These are phyloP conservation scores for Rhizophora apiculata DNA, from an alignment of 345 rosid genomes.

Conservation along the genomic window DNA sequence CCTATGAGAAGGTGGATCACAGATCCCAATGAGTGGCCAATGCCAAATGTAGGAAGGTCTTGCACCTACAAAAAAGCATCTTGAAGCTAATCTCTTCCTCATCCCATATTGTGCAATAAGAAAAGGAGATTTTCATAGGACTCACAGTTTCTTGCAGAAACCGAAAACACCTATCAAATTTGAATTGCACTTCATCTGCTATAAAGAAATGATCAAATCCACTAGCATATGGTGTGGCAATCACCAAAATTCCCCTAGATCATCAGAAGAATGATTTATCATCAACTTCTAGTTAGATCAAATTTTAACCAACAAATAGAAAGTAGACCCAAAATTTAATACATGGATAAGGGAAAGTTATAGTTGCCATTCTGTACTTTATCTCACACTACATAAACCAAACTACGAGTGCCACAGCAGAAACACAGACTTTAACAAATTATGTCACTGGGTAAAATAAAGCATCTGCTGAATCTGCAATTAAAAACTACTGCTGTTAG, in stretches of 20 bases:
- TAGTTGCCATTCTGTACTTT: too few relatives aligned
- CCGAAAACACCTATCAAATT: slow-evolving; percentile 82
- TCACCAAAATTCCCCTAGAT: slow-evolving; percentile 84
- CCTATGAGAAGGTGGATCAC: slow-evolving; percentile 96
- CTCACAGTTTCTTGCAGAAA: slow-evolving; percentile 73
- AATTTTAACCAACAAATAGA: too few relatives aligned
- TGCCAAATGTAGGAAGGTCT: slow-evolving; percentile 91
- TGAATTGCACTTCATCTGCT: slow-evolving; percentile 95
- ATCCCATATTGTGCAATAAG: slow-evolving; percentile 5
- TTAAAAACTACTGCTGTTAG: background rate
- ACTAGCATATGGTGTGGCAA: slow-evolving; percentile 95
- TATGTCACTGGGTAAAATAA: background rate
- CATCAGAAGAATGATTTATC: slow-evolving; percentile 15
- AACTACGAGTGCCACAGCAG: too few relatives aligned
- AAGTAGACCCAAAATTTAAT: background rate
- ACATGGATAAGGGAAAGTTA: background rate
- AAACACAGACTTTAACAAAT: background rate
- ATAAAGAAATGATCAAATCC: slow-evolving; percentile 92
- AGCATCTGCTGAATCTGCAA: background rate
- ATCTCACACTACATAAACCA: too few relatives aligned
- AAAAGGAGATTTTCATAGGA: slow-evolving; percentile 1
- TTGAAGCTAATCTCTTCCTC: slow-evolving; percentile 3
- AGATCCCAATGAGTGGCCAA: slow-evolving; percentile 95
- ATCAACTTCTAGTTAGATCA: slow-evolving; percentile 10
- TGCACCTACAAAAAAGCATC: slow-evolving; percentile 46